A percentile compares a stretch with the other conserved stretches of the same genome.
These are phyloP conservation scores for Fusarium sp. DNA, from an alignment of 2,329 filamentous ascomycete species.

Conservation along the genomic window DNA sequence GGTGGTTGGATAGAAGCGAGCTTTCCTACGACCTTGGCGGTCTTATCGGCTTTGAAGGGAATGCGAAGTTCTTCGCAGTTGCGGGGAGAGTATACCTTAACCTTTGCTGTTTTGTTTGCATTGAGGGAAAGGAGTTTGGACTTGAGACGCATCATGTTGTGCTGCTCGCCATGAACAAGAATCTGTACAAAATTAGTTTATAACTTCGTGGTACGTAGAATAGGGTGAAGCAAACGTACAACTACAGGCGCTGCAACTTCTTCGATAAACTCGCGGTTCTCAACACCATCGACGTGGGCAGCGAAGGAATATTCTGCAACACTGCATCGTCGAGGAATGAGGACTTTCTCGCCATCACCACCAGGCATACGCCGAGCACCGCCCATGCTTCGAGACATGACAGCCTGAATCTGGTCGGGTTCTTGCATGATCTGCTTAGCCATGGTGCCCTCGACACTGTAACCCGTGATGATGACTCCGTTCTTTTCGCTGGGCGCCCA, in stretches of 20 bases:
- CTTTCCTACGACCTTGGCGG: slow-evolving; percentile 95
- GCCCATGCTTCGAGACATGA: slow-evolving; percentile 82
- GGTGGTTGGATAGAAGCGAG: slow-evolving; percentile 85
- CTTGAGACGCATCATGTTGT: slow-evolving; percentile 98
- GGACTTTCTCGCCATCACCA: slow-evolving; percentile 83
- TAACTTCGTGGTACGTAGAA: background rate
- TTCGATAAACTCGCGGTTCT: slow-evolving; percentile 97
- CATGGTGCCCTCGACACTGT: slow-evolving; percentile 99
- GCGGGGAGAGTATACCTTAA: slow-evolving; percentile 92
- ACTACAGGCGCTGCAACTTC: slow-evolving; percentile 93
- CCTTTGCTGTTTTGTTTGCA: slow-evolving; percentile 80
- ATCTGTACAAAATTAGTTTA: slow-evolving; percentile 68
- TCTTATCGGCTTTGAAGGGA: slow-evolving; percentile 94
- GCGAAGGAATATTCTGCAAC: slow-evolving; percentile 96
- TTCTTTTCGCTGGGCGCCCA: slow-evolving; percentile 98
- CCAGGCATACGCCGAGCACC: slow-evolving; percentile 72
- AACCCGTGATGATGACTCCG: slow-evolving; percentile 98
- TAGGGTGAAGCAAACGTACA: slow-evolving; percentile 66
- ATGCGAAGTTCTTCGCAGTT: slow-evolving; percentile 97
- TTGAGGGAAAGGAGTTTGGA: slow-evolving; percentile 96
- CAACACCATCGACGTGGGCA: slow-evolving; percentile 94
- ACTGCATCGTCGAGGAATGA: slow-evolving; percentile 92
- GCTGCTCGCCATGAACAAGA: slow-evolving; percentile 94
- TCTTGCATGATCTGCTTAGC: slow-evolving; percentile 95
- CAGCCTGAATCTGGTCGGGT: slow-evolving; percentile 92